Conservation (phyloP, 164 flowering plant genomes). For the Vitis cinerea region DNA sequence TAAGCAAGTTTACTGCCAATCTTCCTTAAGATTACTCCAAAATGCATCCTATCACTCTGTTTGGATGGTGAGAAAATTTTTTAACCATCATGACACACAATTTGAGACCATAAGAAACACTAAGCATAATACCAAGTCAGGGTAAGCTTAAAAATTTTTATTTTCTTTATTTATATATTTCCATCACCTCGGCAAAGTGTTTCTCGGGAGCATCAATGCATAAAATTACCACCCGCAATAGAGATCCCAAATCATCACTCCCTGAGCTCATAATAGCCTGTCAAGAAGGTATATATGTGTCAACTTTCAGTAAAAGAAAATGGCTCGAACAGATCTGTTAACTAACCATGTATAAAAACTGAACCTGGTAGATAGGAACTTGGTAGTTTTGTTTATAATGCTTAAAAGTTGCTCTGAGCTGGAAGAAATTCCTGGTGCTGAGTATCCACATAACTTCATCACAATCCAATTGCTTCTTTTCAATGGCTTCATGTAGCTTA, state of each 20-base stretch:
- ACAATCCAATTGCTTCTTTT: slow-evolving; percentile 43
- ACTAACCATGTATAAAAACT: not conserved
- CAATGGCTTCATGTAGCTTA: slow-evolving; percentile 47
- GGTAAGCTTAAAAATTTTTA: too few relatives aligned
- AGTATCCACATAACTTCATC: slow-evolving; percentile 55
- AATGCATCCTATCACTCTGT: too few relatives aligned
- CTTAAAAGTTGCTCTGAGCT: slow-evolving; percentile 64
- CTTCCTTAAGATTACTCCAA: too few relatives aligned
- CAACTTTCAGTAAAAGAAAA: not conserved
- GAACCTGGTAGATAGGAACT: slow-evolving; percentile 59
- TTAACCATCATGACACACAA: too few relatives aligned
- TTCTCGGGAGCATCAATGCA: slow-evolving; percentile 51
- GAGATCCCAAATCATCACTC: slow-evolving; percentile 38
- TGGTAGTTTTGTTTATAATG: slow-evolving; percentile 47
- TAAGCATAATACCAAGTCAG: too few relatives aligned
- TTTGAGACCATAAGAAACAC: not conserved
- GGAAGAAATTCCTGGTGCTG: slow-evolving; percentile 56
- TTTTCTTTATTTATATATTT: not conserved
- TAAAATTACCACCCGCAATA: slow-evolving; percentile 41
- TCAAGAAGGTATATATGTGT: not conserved
- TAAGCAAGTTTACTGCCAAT: too few relatives aligned
- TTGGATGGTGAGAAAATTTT: too few relatives aligned
- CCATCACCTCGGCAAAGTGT: slow-evolving; percentile 50
- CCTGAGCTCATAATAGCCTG: slow-evolving; percentile 57
- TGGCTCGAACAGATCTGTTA: not conserved